phyloP scores from a whole-genome alignment of 179 eudicot genomes.

The Nepenthes alata region DNA sequence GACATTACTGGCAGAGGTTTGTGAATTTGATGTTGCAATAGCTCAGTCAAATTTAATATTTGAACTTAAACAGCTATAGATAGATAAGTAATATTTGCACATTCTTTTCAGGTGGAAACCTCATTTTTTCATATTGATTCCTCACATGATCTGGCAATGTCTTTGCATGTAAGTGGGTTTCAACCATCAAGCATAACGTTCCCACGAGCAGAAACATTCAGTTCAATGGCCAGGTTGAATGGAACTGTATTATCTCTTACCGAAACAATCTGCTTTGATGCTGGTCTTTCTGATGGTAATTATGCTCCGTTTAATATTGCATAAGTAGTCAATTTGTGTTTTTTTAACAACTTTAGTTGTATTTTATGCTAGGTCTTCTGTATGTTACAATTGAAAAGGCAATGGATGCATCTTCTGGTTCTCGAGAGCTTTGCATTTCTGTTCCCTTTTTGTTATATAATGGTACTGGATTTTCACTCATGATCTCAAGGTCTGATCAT shows the following conservation, averaged over 20 bases:
- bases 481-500: slow-evolving; percentile 41
- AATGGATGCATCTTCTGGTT: slow-evolving; percentile 80
- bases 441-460: slow-evolving; percentile 83
- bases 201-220: slow-evolving; percentile 82
- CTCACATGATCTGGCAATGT: slow-evolving; percentile 74
- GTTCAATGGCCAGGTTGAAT: slow-evolving; percentile 56
- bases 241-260: slow-evolving; percentile 61
- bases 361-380: slow-evolving; percentile 46
- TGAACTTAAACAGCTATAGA: background rate
- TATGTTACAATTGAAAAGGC: slow-evolving; percentile 63
- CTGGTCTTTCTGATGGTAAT: slow-evolving; percentile 49
- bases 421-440: slow-evolving; percentile 78
- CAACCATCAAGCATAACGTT: slow-evolving; percentile 54
- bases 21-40: slow-evolving; percentile 2
- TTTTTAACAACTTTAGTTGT: slow-evolving; percentile 5
- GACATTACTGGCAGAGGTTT: slow-evolving; percentile 59
- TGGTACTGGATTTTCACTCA: slow-evolving; percentile 64
- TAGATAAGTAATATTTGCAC: slow-evolving; percentile 1
- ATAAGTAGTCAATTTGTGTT: slow-evolving; percentile 1
- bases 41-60: background rate
- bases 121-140: slow-evolving; percentile 83
- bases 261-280: slow-evolving; percentile 47
- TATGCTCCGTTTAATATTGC: background rate
- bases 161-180: slow-evolving; percentile 52
- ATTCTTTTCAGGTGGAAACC: slow-evolving; percentile 60